Evolutionary conservation across 768 basidiomycete genomes (phyloP).

Genomic region (Termitomyces titanicus): DNA sequence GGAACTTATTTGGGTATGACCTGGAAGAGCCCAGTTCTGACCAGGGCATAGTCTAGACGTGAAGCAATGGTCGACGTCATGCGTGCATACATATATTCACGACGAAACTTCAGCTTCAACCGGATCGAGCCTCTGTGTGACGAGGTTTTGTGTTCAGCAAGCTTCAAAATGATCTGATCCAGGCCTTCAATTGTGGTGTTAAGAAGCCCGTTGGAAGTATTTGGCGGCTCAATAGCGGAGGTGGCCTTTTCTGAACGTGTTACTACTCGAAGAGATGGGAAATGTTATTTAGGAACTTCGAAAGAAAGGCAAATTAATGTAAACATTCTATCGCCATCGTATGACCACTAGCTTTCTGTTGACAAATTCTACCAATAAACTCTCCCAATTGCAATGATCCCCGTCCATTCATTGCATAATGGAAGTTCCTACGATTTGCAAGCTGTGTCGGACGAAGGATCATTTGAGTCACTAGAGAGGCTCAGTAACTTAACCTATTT

Average conservation of each 20-base stretch:
- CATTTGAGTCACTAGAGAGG: too few species aligned
- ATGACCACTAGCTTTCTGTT: neutral
- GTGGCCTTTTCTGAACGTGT: neutral
- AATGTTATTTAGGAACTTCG: slow-evolving; percentile 1
- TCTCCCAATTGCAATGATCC: neutral
- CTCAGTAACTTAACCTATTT: neutral
- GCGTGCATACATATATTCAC: too few species aligned
- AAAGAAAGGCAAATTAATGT: neutral
- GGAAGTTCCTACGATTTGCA: neutral
- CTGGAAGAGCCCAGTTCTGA: neutral
- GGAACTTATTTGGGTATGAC: too few species aligned
- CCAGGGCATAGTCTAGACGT: neutral
- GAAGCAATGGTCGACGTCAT: neutral
- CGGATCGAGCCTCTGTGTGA: neutral
- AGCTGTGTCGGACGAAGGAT: neutral
- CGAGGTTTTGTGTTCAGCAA: neutral
- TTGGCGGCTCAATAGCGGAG: neutral
- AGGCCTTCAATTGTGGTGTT: neutral
- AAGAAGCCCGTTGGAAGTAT: neutral
- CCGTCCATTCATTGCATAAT: neutral
- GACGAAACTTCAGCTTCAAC: too few species aligned
- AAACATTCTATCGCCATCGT: too few species aligned
- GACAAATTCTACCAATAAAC: neutral
- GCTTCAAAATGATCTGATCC: neutral
- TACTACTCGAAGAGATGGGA: too few species aligned